phyloP scores from a whole-genome alignment of 23 red algal species.

The Gracilaria domingensis region DNA sequence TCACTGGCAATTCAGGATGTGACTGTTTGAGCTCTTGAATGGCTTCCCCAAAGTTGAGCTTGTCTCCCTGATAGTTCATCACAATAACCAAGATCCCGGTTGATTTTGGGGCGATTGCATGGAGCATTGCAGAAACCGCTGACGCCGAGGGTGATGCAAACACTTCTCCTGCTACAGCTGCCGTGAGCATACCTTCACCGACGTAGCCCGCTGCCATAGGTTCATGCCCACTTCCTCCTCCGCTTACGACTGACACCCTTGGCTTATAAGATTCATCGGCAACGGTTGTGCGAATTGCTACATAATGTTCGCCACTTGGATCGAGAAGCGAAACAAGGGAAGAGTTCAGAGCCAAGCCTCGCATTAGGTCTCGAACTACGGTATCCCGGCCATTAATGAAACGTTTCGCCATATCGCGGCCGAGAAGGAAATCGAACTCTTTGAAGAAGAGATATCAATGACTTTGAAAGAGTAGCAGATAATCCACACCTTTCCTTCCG shows the following conservation, averaged over 20 bases:
- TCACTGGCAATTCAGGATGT: constrained; percentile 17
- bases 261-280: constrained; percentile 22
- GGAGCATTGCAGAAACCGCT: constrained; percentile 51
- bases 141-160: constrained; percentile 64
- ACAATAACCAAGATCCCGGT: constrained; percentile 73
- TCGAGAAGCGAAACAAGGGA: constrained; percentile 36
- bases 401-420: constrained; percentile 53
- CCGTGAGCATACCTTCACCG: constrained; percentile 67
- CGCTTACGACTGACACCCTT: constrained; percentile 70
- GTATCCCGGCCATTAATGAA: constrained; percentile 38
- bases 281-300: constrained; percentile 42
- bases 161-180: constrained; percentile 69
- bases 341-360: constrained; percentile 44
- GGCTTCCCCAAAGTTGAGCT: constrained; percentile 72
- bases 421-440: neutral
- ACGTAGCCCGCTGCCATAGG: constrained; percentile 81
- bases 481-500: too few species aligned
- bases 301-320: constrained; percentile 22
- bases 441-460: neutral
- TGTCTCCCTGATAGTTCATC: constrained; percentile 84
- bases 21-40: constrained; percentile 1
- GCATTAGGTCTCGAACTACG: constrained; percentile 49
- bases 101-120: constrained; percentile 46
- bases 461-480: too few species aligned
- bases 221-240: constrained; percentile 84